These are phyloP conservation scores for Colletotrichum caudatum DNA, from an alignment of 2,329 filamentous ascomycete species.

Conservation along the genomic window DNA sequence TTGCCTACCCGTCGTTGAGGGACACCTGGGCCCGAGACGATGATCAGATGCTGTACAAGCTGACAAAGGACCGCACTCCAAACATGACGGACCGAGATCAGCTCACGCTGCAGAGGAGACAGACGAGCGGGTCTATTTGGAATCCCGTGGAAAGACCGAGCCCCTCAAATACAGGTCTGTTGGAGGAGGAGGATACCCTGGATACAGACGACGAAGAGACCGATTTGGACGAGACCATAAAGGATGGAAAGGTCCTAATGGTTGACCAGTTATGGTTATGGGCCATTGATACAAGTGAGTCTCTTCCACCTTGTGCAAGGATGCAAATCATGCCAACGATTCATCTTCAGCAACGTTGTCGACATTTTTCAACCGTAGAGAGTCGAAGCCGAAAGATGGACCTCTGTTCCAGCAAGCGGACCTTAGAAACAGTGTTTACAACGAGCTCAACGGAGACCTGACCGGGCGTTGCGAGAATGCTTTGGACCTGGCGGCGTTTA, in stretches of 20 bases:
- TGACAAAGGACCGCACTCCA: constrained; percentile 63
- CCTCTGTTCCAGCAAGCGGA: constrained; percentile 71
- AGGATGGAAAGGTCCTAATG: constrained; percentile 72
- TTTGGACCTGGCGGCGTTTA: constrained; percentile 71
- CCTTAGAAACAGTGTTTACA: constrained; percentile 72
- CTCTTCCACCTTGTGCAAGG: fast-evolving
- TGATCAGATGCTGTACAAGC: constrained; percentile 76
- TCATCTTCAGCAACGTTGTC: constrained; percentile 58
- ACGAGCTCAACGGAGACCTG: constrained; percentile 74
- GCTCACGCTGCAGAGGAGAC: constrained; percentile 26
- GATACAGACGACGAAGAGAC: constrained; percentile 51
- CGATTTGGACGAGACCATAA: constrained; percentile 52
- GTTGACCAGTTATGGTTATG: constrained; percentile 75
- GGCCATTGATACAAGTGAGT: constrained; percentile 66
- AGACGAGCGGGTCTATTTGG: constrained; percentile 35
- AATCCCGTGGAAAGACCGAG: constrained; percentile 30
- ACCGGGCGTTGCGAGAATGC: constrained; percentile 72
- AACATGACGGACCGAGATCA: constrained; percentile 40
- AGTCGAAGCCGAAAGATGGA: constrained; percentile 66
- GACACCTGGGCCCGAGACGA: constrained; percentile 72
- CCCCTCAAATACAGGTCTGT: constrained; percentile 31
- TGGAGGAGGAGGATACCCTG: constrained; percentile 42
- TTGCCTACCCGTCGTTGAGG: constrained; percentile 70
- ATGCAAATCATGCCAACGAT: constrained; percentile 17
- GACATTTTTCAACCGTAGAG: constrained; percentile 67